These are phyloP conservation scores for Neonectria faginata DNA, from an alignment of 2,329 filamentous ascomycete species.

Conservation along the genomic window DNA sequence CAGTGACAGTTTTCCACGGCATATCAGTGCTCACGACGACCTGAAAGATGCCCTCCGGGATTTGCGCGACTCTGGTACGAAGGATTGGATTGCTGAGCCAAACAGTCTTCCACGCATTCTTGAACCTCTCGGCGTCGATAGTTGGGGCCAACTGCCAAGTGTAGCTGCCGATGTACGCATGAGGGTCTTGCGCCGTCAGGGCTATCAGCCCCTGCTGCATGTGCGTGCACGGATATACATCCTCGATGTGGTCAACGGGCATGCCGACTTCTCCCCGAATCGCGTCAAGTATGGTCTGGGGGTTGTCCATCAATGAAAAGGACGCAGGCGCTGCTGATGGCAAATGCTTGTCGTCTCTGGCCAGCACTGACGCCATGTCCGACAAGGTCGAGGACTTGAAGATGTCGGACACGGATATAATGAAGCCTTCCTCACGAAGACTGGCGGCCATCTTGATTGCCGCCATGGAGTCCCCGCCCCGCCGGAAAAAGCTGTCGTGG, in stretches of 20 bases:
- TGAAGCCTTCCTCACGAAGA: conserved; percentile 4
- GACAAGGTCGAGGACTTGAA: conserved; percentile 7
- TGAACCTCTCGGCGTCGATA: conserved; percentile 2
- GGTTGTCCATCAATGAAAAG: conserved; percentile 6
- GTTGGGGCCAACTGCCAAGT: conserved; percentile 2
- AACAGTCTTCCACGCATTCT: background rate
- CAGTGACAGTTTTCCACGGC: conserved; percentile 5
- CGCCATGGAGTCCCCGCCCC: conserved; percentile 10
- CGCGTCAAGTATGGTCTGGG: conserved; percentile 4
- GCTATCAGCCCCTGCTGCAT: conserved; percentile 16
- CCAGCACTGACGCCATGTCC: conserved; percentile 2
- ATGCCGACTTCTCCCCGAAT: background rate
- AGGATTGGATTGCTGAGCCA: background rate
- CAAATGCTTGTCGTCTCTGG: conserved; percentile 1
- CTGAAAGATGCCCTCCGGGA: conserved; percentile 8
- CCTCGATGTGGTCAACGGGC: conserved; percentile 1
- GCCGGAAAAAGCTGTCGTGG: conserved; percentile 10
- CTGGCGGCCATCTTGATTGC: conserved; percentile 4
- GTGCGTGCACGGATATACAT: conserved; percentile 13
- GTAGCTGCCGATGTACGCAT: conserved; percentile 13
- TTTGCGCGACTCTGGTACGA: conserved; percentile 6
- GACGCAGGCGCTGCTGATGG: background rate
- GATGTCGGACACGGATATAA: conserved; percentile 10
- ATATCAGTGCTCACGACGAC: conserved; percentile 4
- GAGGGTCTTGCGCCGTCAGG: conserved; percentile 11